phyloP scores from a whole-genome alignment of 306 rosid genomes.

The Hippophae tibetana region DNA sequence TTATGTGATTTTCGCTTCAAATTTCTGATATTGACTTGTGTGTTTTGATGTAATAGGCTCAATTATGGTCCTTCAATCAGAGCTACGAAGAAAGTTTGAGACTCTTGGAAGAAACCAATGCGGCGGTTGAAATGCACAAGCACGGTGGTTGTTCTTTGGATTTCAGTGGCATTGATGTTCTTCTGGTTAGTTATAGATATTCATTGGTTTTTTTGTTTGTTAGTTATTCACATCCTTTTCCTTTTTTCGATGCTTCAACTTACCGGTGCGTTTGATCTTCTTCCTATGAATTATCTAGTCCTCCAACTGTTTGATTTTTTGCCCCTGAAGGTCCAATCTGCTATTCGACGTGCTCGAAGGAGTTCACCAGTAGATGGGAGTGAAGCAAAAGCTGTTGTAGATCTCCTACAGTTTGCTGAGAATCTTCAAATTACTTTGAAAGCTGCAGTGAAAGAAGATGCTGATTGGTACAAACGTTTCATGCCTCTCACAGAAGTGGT shows the following conservation, averaged over 20 bases:
- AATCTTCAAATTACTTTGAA: conserved; percentile 54
- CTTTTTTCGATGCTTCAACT: not conserved
- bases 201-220: not conserved
- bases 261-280: not conserved
- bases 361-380: conserved; percentile 39
- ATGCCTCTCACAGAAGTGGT: conserved; percentile 91
- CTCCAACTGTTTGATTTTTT: conserved; percentile 26
- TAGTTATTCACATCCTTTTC: not conserved
- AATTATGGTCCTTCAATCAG: conserved; percentile 53
- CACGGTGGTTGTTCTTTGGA: conserved; percentile 67
- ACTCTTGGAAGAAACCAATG: conserved; percentile 77
- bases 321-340: conserved; percentile 66
- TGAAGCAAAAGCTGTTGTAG: conserved; percentile 56
- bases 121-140: conserved; percentile 75
- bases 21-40: not conserved
- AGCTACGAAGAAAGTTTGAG: conserved; percentile 61
- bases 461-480: conserved; percentile 64
- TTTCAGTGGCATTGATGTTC: conserved; percentile 50
- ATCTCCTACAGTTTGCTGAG: conserved; percentile 62
- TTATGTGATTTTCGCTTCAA: not conserved
- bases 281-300: conserved; percentile 6
- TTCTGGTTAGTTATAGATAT: conserved; percentile 36
- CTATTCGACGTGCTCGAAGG: conserved; percentile 55
- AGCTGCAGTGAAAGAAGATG: conserved; percentile 57
- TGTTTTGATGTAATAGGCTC: conserved; percentile 33